Base-by-base conservation (phyloP, 2,329 filamentous ascomycete genomes). In the Neofusicoccum kwambonambiense region DNA sequence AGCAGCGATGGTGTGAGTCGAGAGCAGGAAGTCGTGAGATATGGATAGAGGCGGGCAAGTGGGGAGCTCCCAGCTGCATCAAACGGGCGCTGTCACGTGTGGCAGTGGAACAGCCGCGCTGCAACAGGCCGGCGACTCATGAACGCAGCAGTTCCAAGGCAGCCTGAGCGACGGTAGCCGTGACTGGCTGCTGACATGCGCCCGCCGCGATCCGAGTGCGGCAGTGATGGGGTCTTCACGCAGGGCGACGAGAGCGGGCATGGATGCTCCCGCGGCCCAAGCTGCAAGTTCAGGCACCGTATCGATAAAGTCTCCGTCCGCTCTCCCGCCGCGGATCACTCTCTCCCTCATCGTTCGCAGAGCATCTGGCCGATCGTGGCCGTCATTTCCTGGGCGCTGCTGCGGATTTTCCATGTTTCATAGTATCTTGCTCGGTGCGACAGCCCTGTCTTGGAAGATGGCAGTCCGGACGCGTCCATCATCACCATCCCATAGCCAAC, bases 281-380 rank as follows among this genome's bases (percentile, higher is more conserved):
- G 58, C 58, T 62, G 45, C 45, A 37, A 62, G 45, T 27, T 60
- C 56, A 60, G 56, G 56, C 56, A 60, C 54, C 41, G 22, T 60
- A 60, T 60, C 56, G 56, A 60, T 60, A 60, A 60, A 27, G 34
- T 22, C 27, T 31, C 41, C 19, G 54, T n/a, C 50, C 52, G 37
- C 34, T 42, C 52, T 57, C 41, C 54, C 22, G 41, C 56, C 15
- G 27, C 27, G 27, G 56, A 49, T 47, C 56, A 11, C 31, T 17
- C 34, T 34, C 11, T n/a, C 13, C 27, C 17, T 31, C 39, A 37
- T 22, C 54, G 8, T 47, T n/a, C 9, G 27, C 50, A 13, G 4
- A 6, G 15, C 34, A 19, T 39, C n/a, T 15, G 13, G 31, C 12
- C 27, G 49, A 51, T 51, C 27, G 6, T n/a, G 12, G 8, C 45